Evolutionary conservation across 225 moss, liverwort and hornwort genomes (phyloP), one percentile per base, ranked within the genome.

Genomic region (Bryum argenteum): DNA sequence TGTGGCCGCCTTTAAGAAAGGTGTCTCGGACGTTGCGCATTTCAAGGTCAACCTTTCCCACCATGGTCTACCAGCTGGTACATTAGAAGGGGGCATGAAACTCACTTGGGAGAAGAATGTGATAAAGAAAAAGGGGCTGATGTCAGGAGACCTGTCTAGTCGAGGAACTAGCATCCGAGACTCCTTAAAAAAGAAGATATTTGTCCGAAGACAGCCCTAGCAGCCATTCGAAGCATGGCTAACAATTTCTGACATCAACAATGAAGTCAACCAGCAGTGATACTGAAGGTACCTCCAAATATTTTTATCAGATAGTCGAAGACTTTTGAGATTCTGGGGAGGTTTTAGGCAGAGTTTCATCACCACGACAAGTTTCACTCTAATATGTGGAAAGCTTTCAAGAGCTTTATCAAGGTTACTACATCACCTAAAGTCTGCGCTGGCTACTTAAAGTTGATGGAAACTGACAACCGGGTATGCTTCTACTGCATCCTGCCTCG

Each of bases 21-120:
- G 94, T 68, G 78, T 88, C 16, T 11, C 54, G n/a, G 97, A 98
- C 41, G 77, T 84, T 20, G 87, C 92, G 9, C 88, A 86, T 74
- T 98, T 98, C 76, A 89, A 85, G 75, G 90, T 94, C 61, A 80
- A 84, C 64, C 92, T 98, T 58, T 94, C 90, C 37, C 88, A 92
- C 63, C 94, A 86, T 10, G 97, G 97, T 37, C 75, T 98, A 72
- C 94, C 89, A 75, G 94, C 94, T 33, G 97, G 97, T 72, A 91
- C 92, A 14, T 69, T 98, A 73, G 97, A 98, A 77, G 97, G 97
- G 42, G 87, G 86, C 19, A 88, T 98, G 89, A 92, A 83, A 76
- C 91, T 98, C 16, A 91, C 91, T 16, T 98, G 83, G 84, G 84
- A 89, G 83, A 85, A 82, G 39, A 89, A 86, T 61, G 80, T 83